These are phyloP conservation scores for Barnettozyma siamensis DNA, from an alignment of 805 yeast species.

Conservation along the genomic window DNA sequence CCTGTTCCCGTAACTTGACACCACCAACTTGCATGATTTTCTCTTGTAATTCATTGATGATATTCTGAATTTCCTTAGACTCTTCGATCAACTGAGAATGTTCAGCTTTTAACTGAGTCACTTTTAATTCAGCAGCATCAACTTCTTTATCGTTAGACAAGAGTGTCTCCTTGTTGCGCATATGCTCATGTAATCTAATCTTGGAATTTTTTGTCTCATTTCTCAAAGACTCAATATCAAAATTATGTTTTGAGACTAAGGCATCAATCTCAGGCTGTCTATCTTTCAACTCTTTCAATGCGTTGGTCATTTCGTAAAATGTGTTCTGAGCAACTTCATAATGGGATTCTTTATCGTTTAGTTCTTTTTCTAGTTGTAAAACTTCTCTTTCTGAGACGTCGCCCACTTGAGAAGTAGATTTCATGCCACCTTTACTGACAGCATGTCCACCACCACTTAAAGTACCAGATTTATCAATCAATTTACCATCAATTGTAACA, in stretches of 20 bases:
- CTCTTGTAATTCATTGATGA: slow-evolving; percentile 60
- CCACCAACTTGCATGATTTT: slow-evolving; percentile 92
- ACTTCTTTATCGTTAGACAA: slow-evolving; percentile 32
- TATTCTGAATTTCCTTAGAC: slow-evolving; percentile 48
- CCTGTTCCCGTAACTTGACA: slow-evolving; percentile 69
- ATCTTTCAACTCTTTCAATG: slow-evolving; percentile 53
- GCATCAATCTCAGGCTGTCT: slow-evolving; percentile 65
- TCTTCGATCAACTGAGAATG: slow-evolving; percentile 42
- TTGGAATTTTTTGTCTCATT: slow-evolving; percentile 47
- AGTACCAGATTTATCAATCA: slow-evolving; percentile 91
- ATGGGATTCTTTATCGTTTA: slow-evolving; percentile 46
- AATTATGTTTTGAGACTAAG: slow-evolving; percentile 46
- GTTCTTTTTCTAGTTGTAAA: slow-evolving; percentile 44
- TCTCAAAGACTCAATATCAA: slow-evolving; percentile 60
- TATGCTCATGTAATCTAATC: slow-evolving; percentile 36
- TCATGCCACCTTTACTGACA: slow-evolving; percentile 73
- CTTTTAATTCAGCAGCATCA: slow-evolving; percentile 29
- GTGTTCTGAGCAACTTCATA: slow-evolving; percentile 46
- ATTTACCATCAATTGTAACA: slow-evolving; percentile 86
- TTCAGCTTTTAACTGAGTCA: slow-evolving; percentile 34
- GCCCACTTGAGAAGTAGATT: slow-evolving; percentile 31
- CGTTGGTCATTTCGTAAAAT: slow-evolving; percentile 52
- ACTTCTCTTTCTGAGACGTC: slow-evolving; percentile 55
- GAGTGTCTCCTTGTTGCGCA: slow-evolving; percentile 16
- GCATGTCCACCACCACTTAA: slow-evolving; percentile 93